These are phyloP conservation scores for Fusarium bactridioides DNA, from an alignment of 2,329 filamentous ascomycete species.

Conservation along the genomic window DNA sequence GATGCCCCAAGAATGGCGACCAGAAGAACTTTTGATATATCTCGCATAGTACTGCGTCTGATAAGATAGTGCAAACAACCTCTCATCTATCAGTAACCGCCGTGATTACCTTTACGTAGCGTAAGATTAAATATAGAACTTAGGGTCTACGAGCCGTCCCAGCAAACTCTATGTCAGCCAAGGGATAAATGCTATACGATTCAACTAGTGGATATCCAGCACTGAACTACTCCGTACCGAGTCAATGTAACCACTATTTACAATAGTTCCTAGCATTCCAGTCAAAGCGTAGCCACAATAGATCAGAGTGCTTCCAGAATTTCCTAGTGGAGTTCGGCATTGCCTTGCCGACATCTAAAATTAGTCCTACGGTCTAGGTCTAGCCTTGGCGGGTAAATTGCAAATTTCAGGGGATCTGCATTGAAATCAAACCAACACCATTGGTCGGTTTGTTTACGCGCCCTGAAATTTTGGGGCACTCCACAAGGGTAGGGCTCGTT, in stretches of 20 bases:
- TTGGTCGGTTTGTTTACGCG: background rate
- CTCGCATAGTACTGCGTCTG: background rate
- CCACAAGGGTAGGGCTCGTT: background rate
- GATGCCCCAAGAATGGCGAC: too few species aligned
- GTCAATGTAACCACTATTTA: background rate
- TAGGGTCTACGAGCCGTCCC: background rate
- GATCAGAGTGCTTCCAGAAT: background rate
- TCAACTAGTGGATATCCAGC: too few species aligned
- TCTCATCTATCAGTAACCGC: background rate
- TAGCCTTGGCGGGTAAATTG: background rate
- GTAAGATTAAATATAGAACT: background rate
- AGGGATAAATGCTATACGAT: background rate
- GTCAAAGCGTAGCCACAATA: background rate
- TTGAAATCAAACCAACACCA: background rate
- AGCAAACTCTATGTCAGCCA: background rate
- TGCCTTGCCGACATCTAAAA: conserved; percentile 7
- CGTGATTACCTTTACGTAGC: too few species aligned
- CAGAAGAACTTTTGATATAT: background rate
- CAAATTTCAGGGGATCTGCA: background rate
- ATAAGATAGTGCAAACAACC: too few species aligned
- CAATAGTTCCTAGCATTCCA: background rate
- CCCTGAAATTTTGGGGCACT: background rate
- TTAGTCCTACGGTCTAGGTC: background rate
- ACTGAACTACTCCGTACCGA: background rate
- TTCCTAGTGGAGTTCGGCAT: background rate